A percentile compares a stretch with the other conserved stretches of the same genome.
Conservation (phyloP, 1,284 basidiomycete species). For the Tremellales sp. region DNA sequence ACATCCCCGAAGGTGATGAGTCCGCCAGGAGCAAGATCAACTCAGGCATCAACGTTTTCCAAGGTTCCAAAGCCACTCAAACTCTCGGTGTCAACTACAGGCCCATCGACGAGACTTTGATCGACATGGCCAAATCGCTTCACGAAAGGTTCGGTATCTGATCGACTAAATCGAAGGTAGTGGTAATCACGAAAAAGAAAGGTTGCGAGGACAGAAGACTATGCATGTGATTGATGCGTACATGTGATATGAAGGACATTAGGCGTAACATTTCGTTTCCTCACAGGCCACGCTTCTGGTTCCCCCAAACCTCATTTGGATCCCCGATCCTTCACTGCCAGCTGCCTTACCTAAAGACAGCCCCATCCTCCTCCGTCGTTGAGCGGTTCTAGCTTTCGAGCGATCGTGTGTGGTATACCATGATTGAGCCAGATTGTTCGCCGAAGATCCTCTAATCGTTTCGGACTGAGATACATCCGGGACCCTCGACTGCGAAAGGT, state of each 20-base stretch:
- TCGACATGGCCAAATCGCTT: slow-evolving; percentile 37
- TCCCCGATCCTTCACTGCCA: no score
- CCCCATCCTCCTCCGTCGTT: slow-evolving; percentile 94
- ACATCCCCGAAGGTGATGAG: slow-evolving; percentile 34
- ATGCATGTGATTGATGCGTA: no score
- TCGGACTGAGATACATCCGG: slow-evolving; percentile 78
- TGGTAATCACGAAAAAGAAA: no score
- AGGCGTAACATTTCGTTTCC: no score
- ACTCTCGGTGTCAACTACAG: slow-evolving; percentile 40
- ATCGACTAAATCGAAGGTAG: no score
- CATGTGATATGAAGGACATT: no score
- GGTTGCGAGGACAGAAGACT: no score
- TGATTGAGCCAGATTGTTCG: slow-evolving; percentile 80
- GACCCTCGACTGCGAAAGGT: slow-evolving; percentile 66
- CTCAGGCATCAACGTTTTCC: slow-evolving; percentile 18
- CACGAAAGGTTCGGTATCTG: slow-evolving; percentile 24
- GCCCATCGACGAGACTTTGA: slow-evolving; percentile 23
- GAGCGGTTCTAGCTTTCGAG: slow-evolving; percentile 79
- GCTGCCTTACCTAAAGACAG: slow-evolving; percentile 67
- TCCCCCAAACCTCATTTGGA: no score
- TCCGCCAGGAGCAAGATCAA: slow-evolving; percentile 20
- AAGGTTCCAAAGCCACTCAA: slow-evolving; percentile 33
- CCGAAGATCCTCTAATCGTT: slow-evolving; percentile 87
- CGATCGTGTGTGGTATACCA: slow-evolving; percentile 82
- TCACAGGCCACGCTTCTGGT: no score